Evolutionary conservation across 2,329 filamentous ascomycete genomes (phyloP), one percentile per base, ranked within the genome.

Genomic region (Acrocalymma vagum): DNA sequence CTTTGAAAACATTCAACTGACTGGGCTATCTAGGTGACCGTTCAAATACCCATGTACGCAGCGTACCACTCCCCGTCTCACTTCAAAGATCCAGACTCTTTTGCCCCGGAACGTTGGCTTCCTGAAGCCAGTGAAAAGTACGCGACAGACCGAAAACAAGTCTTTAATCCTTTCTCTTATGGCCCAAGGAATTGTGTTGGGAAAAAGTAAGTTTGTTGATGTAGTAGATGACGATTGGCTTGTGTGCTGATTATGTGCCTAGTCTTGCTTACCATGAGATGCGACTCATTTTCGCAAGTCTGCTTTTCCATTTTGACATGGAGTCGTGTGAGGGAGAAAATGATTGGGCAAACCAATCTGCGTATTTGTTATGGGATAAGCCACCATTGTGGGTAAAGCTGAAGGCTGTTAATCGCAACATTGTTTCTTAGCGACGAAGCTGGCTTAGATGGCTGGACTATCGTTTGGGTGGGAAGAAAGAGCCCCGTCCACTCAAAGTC

Each of bases 91-190:
- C 50, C 61, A 0, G 46, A 61, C 9, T 32, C 31, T 1, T 70
- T 65, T 18, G 29, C 55, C 5, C 67, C 67, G 1, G 64, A 69
- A 40, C 55, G 67, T 4, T 71, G 62, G 60, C 48, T 75, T 3
- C 49, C 53, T 3, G 60, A 67, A 29, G 48, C 55, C 2, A 27
- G 43, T 2, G 24, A 36, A 5, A 58, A 53, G 5, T 69, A 58
- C 28, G 54, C 35, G 0, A 26, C 18, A 1, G 65, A 69, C 26
- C 41, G 47, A 2, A 64, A 49, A 39, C 42, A 51, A 9, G 58
- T 42, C 0, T 21, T 56, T 5, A 41, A 60, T 7, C 55, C 63
- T 0, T 67, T 69, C 20, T 58, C 50, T 1, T 29, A 42, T 18
- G 64, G 63, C 0, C 63, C 63, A 2, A 42, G 63, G 7, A 59